A percentile compares a stretch with the other conserved stretches of the same genome.
Conservation (phyloP, 345 rosid genomes). For the Conringia planisiliqua region DNA sequence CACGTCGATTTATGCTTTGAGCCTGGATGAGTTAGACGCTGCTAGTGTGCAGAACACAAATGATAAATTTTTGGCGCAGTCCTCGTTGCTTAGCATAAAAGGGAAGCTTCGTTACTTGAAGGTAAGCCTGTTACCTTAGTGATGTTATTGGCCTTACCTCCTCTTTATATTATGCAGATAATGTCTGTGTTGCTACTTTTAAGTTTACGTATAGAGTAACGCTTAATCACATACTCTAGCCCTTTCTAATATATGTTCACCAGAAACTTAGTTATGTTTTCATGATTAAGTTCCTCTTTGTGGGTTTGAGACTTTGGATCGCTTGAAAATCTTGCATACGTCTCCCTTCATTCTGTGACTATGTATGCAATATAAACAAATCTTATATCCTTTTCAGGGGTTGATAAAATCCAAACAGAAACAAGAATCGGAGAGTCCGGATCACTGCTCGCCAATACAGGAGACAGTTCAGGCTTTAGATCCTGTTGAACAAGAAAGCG, state of each 20-base stretch:
- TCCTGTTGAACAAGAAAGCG: slow-evolving; percentile 39
- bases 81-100: slow-evolving; percentile 53
- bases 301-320: slow-evolving; percentile 5
- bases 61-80: slow-evolving; percentile 74
- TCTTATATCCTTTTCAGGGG: slow-evolving; percentile 50
- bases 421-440: slow-evolving; percentile 40
- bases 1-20: slow-evolving; percentile 69
- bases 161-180: not conserved
- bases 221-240: too few relatives aligned
- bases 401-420: slow-evolving; percentile 63
- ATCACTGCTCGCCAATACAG: slow-evolving; percentile 39
- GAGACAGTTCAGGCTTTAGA: slow-evolving; percentile 27
- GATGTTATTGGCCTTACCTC: slow-evolving; percentile 3
- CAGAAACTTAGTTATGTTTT: not conserved
- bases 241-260: too few relatives aligned
- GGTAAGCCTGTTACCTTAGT: slow-evolving; percentile 40
- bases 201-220: too few relatives aligned
- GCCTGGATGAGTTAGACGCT: slow-evolving; percentile 65
- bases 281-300: not conserved
- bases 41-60: slow-evolving; percentile 68
- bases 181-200: not conserved
- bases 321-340: not conserved
- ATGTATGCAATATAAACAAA: not conserved
- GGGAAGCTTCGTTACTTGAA: slow-evolving; percentile 92
- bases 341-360: not conserved